These are phyloP conservation scores for Yamadazyma trypodendri DNA, from an alignment of 1,139 yeast species.

Conservation along the genomic window DNA sequence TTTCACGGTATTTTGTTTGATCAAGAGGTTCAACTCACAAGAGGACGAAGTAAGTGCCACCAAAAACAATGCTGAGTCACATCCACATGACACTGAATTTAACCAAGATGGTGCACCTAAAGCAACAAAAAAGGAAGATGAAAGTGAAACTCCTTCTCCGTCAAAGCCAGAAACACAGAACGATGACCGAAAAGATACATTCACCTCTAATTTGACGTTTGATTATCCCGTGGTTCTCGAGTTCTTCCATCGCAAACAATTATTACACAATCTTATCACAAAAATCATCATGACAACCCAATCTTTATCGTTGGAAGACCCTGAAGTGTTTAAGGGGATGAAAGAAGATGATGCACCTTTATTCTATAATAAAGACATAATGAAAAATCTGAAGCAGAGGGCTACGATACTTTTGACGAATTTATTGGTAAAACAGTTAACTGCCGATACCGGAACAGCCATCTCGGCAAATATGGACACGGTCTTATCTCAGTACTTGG, in stretches of 20 bases:
- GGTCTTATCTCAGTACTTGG: constrained; percentile 44
- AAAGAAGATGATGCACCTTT: constrained; percentile 51
- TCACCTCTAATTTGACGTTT: constrained; percentile 34
- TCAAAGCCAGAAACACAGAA: not conserved
- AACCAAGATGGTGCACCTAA: constrained; percentile 1
- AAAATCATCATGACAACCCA: constrained; percentile 69
- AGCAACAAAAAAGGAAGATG: constrained; percentile 5
- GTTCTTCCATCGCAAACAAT: constrained; percentile 73
- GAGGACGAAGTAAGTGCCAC: constrained; percentile 18
- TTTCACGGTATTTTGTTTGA: constrained; percentile 53
- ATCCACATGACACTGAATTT: not conserved
- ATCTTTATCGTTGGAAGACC: constrained; percentile 67
- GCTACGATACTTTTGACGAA: constrained; percentile 49
- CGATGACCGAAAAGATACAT: constrained; percentile 2
- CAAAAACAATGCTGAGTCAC: constrained; percentile 8
- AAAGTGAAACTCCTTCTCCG: constrained; percentile 5
- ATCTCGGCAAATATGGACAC: constrained; percentile 51
- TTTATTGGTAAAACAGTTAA: constrained; percentile 45
- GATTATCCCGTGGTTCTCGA: constrained; percentile 67
- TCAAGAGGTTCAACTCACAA: constrained; percentile 27
- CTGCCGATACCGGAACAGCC: constrained; percentile 39
- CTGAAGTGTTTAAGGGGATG: constrained; percentile 67
- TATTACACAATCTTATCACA: constrained; percentile 62
- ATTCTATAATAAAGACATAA: constrained; percentile 39
- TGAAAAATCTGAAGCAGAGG: constrained; percentile 47